Evolutionary conservation across 2,329 filamentous ascomycete genomes (phyloP), one percentile per base, ranked within the genome.

Genomic region (Pezicula radicicola): DNA sequence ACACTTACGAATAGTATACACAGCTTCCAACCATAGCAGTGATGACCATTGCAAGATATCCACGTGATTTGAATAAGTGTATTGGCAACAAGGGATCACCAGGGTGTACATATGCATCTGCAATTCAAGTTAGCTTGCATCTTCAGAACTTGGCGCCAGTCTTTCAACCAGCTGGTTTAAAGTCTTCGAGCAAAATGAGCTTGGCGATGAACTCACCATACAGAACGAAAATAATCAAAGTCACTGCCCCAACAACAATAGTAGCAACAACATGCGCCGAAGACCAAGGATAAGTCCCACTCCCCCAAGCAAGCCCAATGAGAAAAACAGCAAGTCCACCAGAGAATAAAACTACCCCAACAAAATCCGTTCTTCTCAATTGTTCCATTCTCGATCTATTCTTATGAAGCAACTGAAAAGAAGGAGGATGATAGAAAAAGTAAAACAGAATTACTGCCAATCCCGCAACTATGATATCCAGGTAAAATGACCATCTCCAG

Each of bases 271-370:
- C 46, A 18, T 49, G 41, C 4, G 66, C 61, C 36, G 70, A 73
- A 18, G 58, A 57, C 74, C 74, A 76, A 18, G 72, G 61, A 57
- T 75, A 72, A 3, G 63, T 59, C 1, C 57, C 61, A 13, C 73
- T 72, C 42, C 70, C 74, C 64, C 66, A 69, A 50, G 70, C 71
- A 4, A 76, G 66, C n/a, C 74, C 75, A 40, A 77, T 56, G 40
- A 76, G 63, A 55, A 75, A 68, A 15, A 74, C 61, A 2, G 74
- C 63, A 5, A 70, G 66, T 27, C 74, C 74, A 12, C 63, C 60
- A 5, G 70, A 57, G 58, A 70, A 75, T 1, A 77, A 62, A 40
- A 41, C 10, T 1, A 66, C 44, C 5, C 64, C 64, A 3, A 66
- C 36, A 51, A 61, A 67, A 52, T 67, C 65, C 13, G 65, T 55